Percentiles rank a stretch among this genome's conserved stretches.
Conservation (phyloP, 169 alveolate species). For the Plasmodium adleri region DNA sequence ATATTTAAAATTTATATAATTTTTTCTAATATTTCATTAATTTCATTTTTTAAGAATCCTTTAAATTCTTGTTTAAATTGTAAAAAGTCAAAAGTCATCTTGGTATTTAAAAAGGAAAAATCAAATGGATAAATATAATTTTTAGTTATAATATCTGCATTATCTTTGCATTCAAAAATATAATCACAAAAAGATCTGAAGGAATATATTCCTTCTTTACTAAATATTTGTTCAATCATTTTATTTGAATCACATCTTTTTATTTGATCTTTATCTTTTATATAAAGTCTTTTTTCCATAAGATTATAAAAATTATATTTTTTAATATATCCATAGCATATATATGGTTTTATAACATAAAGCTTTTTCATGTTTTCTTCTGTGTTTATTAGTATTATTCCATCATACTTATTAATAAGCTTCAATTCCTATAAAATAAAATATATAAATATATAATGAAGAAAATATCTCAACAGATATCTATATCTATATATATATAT, state of each 20-base stretch:
- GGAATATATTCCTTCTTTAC: conserved; percentile 29
- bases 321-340: conserved; percentile 68
- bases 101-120: conserved; percentile 38
- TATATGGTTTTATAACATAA: conserved; percentile 34
- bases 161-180: conserved; percentile 57
- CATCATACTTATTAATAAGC: conserved; percentile 14
- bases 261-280: conserved; percentile 51
- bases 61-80: conserved; percentile 27
- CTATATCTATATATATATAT: neutral
- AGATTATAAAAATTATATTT: conserved; percentile 49
- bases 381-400: conserved; percentile 29
- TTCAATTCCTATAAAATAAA: conserved; percentile 14
- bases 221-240: conserved; percentile 29
- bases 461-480: neutral
- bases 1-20: conserved; percentile 20
- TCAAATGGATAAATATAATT: conserved; percentile 53
- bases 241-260: conserved; percentile 44
- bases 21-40: conserved; percentile 62
- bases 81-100: conserved; percentile 34
- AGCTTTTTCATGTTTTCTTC: conserved; percentile 31
- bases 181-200: conserved; percentile 52
- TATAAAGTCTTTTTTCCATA: conserved; percentile 45
- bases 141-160: conserved; percentile 33
- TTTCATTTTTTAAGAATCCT: conserved; percentile 44
- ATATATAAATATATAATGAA: neutral